Conservation (phyloP, 148 eudicot species). For the Tetragonia tetragonoides region DNA sequence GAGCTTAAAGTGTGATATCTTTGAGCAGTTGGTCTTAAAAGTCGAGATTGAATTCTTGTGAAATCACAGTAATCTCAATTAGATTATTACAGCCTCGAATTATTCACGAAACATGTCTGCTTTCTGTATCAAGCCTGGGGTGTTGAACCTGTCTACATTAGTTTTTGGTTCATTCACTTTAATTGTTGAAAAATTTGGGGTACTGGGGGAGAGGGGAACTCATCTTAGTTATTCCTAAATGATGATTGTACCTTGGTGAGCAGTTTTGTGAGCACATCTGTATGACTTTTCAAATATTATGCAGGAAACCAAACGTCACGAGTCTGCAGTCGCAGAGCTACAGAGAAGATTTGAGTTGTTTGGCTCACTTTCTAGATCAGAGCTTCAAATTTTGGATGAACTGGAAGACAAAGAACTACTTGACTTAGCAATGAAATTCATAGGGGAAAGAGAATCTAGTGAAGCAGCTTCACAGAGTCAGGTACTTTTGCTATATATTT, state of each 20-base stretch:
- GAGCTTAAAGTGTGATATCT: not conserved
- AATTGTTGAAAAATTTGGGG: not conserved
- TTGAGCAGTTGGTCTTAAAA: not conserved
- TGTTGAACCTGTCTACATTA: not conserved
- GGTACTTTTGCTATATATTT: conserved; percentile 29
- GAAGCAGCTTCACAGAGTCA: conserved; percentile 36
- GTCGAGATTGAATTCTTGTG: not conserved
- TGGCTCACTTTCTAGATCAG: conserved; percentile 39
- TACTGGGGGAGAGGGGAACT: too few relatives aligned
- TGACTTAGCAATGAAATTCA: conserved; percentile 50
- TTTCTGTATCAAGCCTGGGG: not conserved
- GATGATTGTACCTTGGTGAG: not conserved
- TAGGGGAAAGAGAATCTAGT: conserved; percentile 32
- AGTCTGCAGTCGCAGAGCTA: conserved; percentile 59
- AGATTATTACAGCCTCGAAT: too few relatives aligned
- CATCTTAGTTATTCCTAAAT: not conserved
- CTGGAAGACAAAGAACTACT: conserved; percentile 68
- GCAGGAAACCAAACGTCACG: conserved; percentile 58
- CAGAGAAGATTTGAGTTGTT: conserved; percentile 54
- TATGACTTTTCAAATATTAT: conserved; percentile 15
- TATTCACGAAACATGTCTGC: not conserved
- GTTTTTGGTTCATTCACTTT: not conserved
- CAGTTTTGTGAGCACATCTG: not conserved
- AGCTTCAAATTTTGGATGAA: conserved; percentile 52
- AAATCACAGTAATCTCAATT: not conserved